Percentiles rank a stretch among this genome's conserved stretches.
phyloP scores from a whole-genome alignment of 1,284 basidiomycete genomes.

The Phlebopus sp. region DNA sequence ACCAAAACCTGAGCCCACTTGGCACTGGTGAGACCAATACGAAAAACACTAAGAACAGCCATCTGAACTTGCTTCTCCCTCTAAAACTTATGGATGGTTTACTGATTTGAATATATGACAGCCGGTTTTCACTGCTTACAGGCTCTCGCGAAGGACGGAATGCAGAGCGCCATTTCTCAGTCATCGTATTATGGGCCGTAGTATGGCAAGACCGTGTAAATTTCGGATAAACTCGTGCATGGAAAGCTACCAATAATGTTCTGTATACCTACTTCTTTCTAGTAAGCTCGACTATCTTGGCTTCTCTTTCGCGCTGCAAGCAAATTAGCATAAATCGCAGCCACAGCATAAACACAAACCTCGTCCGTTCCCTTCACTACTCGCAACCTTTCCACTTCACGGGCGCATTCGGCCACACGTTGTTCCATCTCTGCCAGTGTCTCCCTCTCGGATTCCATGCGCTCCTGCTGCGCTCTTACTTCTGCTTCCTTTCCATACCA shows the following conservation, averaged over 20 bases:
- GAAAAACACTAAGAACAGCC: constrained; percentile 33
- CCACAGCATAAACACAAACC: constrained; percentile 15
- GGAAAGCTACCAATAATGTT: not conserved
- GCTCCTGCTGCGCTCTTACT: constrained; percentile 29
- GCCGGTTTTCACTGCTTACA: too few species aligned
- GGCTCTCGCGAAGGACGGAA: too few species aligned
- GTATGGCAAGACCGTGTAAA: too few species aligned
- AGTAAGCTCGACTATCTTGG: constrained; percentile 17
- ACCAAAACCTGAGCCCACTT: constrained; percentile 27
- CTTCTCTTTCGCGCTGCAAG: constrained; percentile 31
- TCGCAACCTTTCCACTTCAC: constrained; percentile 31
- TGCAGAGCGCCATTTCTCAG: too few species aligned
- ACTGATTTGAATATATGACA: constrained; percentile 1
- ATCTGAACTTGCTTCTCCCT: constrained; percentile 22
- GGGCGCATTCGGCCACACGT: constrained; percentile 29
- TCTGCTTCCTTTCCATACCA: constrained; percentile 32
- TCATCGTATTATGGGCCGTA: too few species aligned
- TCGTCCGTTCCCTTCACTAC: constrained; percentile 32
- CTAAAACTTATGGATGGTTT: constrained; percentile 9
- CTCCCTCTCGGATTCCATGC: constrained; percentile 31
- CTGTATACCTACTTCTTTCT: constrained; percentile 10
- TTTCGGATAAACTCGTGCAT: too few species aligned
- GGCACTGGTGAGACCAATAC: constrained; percentile 27
- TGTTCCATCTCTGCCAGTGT: constrained; percentile 21
- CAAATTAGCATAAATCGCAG: constrained; percentile 10